Percentiles rank a stretch among this genome's conserved stretches.
phyloP scores from a whole-genome alignment of 805 yeast species.

The Yarrowia yakushimensis region DNA sequence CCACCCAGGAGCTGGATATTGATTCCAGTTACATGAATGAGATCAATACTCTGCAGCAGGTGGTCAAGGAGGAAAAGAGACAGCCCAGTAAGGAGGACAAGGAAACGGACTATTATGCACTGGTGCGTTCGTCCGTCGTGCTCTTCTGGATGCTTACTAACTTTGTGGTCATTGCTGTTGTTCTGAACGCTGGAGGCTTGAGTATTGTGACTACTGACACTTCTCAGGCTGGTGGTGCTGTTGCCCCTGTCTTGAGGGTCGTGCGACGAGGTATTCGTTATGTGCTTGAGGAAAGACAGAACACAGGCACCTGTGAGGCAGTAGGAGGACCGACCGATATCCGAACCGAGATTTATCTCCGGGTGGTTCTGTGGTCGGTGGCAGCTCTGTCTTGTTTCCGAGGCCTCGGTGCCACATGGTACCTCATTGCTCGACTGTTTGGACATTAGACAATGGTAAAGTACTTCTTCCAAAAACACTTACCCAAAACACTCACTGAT shows the following conservation, averaged over 20 bases:
- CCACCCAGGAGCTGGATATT: conserved; percentile 72
- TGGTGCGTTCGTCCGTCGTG: conserved; percentile 84
- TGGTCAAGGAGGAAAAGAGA: conserved; percentile 39
- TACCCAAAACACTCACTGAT: too few relatives aligned
- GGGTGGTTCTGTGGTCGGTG: conserved; percentile 88
- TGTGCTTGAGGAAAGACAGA: conserved; percentile 44
- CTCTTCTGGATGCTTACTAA: conserved; percentile 86
- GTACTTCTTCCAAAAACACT: too few relatives aligned
- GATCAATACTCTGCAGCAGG: conserved; percentile 50
- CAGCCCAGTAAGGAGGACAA: conserved; percentile 45
- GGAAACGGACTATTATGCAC: conserved; percentile 82
- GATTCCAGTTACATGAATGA: conserved; percentile 69
- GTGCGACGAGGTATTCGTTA: conserved; percentile 30
- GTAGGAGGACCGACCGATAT: conserved; percentile 27
- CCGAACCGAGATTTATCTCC: conserved; percentile 53
- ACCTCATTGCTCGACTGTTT: conserved; percentile 43
- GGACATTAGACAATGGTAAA: conserved; percentile 30
- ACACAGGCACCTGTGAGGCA: background rate
- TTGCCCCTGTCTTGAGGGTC: conserved; percentile 30
- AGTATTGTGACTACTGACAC: conserved; percentile 40
- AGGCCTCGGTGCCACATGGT: conserved; percentile 68
- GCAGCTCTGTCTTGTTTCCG: conserved; percentile 85
- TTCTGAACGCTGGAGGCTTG: conserved; percentile 79
- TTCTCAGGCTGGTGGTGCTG: conserved; percentile 29
- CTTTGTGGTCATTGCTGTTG: conserved; percentile 75